These are phyloP conservation scores for Candida succiphila DNA, from an alignment of 805 yeast genomes.

Conservation along the genomic window DNA sequence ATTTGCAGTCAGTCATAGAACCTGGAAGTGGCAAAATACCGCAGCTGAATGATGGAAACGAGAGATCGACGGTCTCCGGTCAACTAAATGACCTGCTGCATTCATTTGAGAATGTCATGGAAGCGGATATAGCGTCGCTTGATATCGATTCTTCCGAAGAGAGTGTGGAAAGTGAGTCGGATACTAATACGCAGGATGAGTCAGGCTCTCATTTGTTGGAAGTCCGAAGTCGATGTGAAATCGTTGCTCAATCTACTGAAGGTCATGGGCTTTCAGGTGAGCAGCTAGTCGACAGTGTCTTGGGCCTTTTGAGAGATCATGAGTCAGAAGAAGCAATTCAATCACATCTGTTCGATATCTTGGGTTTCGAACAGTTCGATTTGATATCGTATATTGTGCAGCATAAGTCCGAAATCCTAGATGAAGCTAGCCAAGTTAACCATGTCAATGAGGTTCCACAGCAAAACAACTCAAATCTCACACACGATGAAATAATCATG, in stretches of 20 bases:
- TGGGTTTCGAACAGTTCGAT: slow-evolving; percentile 84
- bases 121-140: slow-evolving; percentile 9
- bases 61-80: slow-evolving; percentile 15
- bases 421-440: background rate
- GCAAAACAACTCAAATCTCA: slow-evolving; percentile 12
- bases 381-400: slow-evolving; percentile 56
- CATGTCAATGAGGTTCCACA: background rate
- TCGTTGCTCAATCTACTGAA: too few relatives aligned
- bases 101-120: slow-evolving; percentile 23
- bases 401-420: slow-evolving; percentile 21
- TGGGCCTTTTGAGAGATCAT: slow-evolving; percentile 24
- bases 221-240: too few relatives aligned
- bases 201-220: too few relatives aligned
- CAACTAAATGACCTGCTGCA: slow-evolving; percentile 16
- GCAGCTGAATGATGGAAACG: slow-evolving; percentile 21
- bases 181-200: too few relatives aligned
- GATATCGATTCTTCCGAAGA: slow-evolving; percentile 5
- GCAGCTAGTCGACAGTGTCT: slow-evolving; percentile 19
- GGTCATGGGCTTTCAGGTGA: slow-evolving; percentile 8
- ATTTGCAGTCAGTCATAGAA: slow-evolving; percentile 19
- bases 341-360: slow-evolving; percentile 60
- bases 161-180: slow-evolving; percentile 8
- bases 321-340: slow-evolving; percentile 54
- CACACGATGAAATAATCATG: slow-evolving; percentile 47
- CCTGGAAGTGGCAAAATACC: slow-evolving; percentile 14